Conservation (phyloP, 2,329 filamentous ascomycete species). For the Clarireedia sp. region DNA sequence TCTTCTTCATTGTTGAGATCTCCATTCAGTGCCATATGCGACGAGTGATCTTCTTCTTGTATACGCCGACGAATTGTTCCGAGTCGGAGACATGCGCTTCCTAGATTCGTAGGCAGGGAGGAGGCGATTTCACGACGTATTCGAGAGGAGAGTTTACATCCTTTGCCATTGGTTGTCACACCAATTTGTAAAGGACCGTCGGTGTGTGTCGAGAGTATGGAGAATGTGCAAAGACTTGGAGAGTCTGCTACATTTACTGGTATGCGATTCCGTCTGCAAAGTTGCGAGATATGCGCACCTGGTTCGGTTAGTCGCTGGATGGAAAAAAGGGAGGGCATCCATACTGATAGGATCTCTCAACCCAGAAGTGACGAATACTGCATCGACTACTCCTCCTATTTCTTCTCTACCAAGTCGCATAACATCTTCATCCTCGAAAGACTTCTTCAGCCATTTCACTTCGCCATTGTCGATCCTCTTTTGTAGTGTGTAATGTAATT, state of each 20-base stretch:
- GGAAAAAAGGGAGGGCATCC: conserved; percentile 9
- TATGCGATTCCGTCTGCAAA: conserved; percentile 74
- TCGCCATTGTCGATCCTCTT: conserved; percentile 58
- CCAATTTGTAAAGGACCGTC: conserved; percentile 92
- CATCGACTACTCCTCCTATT: conserved; percentile 72
- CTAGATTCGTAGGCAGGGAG: conserved; percentile 66
- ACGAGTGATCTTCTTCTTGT: conserved; percentile 61
- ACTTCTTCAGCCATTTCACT: conserved; percentile 56
- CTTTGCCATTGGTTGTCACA: conserved; percentile 88
- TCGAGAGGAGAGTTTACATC: conserved; percentile 85
- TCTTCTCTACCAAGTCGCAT: conserved; percentile 71
- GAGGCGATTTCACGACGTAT: conserved; percentile 84
- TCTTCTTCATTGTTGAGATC: conserved; percentile 40
- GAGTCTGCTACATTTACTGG: conserved; percentile 90
- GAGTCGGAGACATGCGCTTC: conserved; percentile 66
- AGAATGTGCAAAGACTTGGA: conserved; percentile 80
- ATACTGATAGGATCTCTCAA: conserved; percentile 38
- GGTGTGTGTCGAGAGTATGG: conserved; percentile 77
- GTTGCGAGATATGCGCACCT: conserved; percentile 60
- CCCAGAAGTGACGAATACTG: conserved; percentile 74
- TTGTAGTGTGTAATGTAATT: conserved; percentile 49
- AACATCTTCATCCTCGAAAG: conserved; percentile 65
- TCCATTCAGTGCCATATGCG: conserved; percentile 24
- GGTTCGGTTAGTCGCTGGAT: neutral
- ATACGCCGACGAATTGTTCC: conserved; percentile 65